Conservation (phyloP, 495 filamentous ascomycete species). For the Hypoxylon rickii region DNA sequence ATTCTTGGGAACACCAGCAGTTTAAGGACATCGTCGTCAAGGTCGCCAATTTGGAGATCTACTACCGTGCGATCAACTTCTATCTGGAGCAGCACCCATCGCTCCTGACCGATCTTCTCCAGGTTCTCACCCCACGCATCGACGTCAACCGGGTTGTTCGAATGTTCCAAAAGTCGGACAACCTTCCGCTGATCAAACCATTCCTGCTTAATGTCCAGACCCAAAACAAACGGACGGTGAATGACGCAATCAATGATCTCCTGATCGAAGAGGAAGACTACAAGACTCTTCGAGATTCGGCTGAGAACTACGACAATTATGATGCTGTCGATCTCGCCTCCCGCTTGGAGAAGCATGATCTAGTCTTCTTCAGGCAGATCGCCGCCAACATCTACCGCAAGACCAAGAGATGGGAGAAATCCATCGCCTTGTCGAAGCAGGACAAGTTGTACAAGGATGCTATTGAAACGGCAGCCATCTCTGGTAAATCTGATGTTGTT, state of each 20-base stretch:
- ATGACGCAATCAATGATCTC: slow-evolving; percentile 97
- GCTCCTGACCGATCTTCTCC: slow-evolving; percentile 91
- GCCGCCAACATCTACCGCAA: slow-evolving; percentile 98
- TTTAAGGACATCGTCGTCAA: slow-evolving; percentile 99
- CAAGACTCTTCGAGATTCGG: slow-evolving; percentile 97
- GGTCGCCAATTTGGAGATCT: slow-evolving; percentile 98
- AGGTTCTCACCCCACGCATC: slow-evolving; percentile 87
- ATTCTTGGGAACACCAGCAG: slow-evolving; percentile 99
- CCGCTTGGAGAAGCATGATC: slow-evolving; percentile 91
- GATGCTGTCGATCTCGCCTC: slow-evolving; percentile 94
- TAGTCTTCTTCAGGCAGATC: slow-evolving; percentile 99
- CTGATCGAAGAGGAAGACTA: slow-evolving; percentile 99
- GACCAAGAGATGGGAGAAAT: slow-evolving; percentile 99
- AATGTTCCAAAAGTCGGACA: slow-evolving; percentile 98
- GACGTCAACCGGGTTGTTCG: slow-evolving; percentile 98
- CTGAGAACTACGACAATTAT: slow-evolving; percentile 98
- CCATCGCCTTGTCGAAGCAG: slow-evolving; percentile 97
- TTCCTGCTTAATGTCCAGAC: slow-evolving; percentile 96
- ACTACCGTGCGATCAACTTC: slow-evolving; percentile 97
- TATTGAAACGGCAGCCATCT: slow-evolving; percentile 98
- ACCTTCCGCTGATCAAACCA: slow-evolving; percentile 97
- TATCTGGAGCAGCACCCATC: slow-evolving; percentile 97
- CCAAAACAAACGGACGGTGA: slow-evolving; percentile 98
- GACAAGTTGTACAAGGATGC: slow-evolving; percentile 99
- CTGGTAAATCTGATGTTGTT: slow-evolving; percentile 85